A percentile compares a stretch with the other conserved stretches of the same genome.
Evolutionary conservation across 768 basidiomycete species (phyloP).

Genomic region (Podaxis rugospora): DNA sequence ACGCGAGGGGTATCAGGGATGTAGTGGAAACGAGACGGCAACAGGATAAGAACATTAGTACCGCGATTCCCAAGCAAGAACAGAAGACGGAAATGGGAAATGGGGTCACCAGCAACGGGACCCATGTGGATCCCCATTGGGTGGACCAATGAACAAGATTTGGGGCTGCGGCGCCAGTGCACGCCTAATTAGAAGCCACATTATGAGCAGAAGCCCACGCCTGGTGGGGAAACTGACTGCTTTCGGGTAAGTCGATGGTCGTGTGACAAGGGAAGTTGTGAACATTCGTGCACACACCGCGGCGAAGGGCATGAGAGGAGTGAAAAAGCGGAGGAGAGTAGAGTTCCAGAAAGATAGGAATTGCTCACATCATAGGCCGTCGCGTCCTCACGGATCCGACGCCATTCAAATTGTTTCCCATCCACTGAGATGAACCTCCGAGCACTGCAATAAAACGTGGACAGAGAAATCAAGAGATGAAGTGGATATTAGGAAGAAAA

Average conservation of each 20-base stretch:
- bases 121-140: conserved; percentile 9
- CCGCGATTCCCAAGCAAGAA: not conserved
- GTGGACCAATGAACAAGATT: not conserved
- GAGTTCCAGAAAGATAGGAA: not conserved
- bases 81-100: not conserved
- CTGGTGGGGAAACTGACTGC: not conserved
- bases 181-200: not conserved
- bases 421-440: conserved; percentile 57
- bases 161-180: not conserved
- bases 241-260: not conserved
- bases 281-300: not conserved
- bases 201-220: not conserved
- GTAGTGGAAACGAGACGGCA: conserved; percentile 3
- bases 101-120: not conserved
- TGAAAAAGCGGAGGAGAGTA: not conserved
- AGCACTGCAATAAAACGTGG: conserved; percentile 35
- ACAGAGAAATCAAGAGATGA: conserved; percentile 9
- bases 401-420: conserved; percentile 64
- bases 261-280: not conserved
- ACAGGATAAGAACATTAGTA: not conserved
- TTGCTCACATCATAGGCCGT: conserved; percentile 58
- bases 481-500: not conserved
- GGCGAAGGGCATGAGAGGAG: not conserved
- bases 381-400: conserved; percentile 41
- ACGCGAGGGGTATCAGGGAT: not conserved